A percentile compares a stretch with the other conserved stretches of the same genome.
Conservation (phyloP, 345 rosid species). For the Limnanthes douglasii region DNA sequence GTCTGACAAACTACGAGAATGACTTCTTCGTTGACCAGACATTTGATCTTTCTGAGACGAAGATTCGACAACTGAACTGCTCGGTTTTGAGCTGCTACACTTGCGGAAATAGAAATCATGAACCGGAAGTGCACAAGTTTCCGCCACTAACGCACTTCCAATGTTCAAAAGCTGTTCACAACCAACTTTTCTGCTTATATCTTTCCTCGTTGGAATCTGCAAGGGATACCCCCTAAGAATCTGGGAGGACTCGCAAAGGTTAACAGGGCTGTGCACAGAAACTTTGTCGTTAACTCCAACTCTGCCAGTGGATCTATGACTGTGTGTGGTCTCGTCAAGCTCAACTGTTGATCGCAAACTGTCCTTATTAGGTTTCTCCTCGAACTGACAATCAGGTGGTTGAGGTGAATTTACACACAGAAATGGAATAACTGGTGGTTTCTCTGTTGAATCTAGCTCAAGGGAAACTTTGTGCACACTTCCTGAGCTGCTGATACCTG, state of each 20-base stretch:
- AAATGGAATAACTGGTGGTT: slow-evolving; percentile 10
- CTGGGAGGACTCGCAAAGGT: slow-evolving; percentile 18
- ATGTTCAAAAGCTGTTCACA: slow-evolving; percentile 20
- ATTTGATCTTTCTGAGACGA: slow-evolving; percentile 22
- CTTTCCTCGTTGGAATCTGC: slow-evolving; percentile 24
- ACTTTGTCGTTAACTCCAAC: slow-evolving; percentile 16
- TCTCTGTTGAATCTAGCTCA: slow-evolving; percentile 14
- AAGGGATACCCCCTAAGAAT: slow-evolving; percentile 25
- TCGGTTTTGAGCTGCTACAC: slow-evolving; percentile 24
- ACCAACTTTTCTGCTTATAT: slow-evolving; percentile 28
- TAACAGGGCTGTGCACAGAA: slow-evolving; percentile 14
- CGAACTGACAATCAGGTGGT: too few relatives aligned
- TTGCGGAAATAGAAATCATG: slow-evolving; percentile 37
- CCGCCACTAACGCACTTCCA: slow-evolving; percentile 15
- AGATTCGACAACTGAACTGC: slow-evolving; percentile 20
- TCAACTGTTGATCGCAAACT: slow-evolving; percentile 14
- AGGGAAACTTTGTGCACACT: slow-evolving; percentile 20
- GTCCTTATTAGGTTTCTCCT: slow-evolving; percentile 8
- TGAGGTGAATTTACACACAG: too few relatives aligned
- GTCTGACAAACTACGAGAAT: slow-evolving; percentile 26
- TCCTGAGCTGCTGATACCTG: slow-evolving; percentile 15
- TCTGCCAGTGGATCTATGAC: slow-evolving; percentile 9
- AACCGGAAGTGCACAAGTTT: slow-evolving; percentile 8
- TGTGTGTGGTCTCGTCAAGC: slow-evolving; percentile 10
- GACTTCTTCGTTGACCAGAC: slow-evolving; percentile 20